Conservation (phyloP, 148 eudicot genomes). For the Gaultheria prostrata region DNA sequence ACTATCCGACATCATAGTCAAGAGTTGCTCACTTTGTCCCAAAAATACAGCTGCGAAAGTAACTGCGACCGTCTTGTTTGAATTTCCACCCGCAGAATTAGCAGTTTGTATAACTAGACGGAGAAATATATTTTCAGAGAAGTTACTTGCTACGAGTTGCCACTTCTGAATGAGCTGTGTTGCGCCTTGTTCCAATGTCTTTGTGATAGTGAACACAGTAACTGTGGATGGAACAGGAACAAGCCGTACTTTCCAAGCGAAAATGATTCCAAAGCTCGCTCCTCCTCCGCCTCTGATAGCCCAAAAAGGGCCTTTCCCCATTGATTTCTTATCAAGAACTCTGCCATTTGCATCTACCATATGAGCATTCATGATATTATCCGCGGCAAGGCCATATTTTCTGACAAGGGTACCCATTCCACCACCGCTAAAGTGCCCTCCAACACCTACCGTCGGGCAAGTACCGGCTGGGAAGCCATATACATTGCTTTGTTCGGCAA, state of each 20-base stretch:
- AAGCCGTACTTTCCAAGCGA: constrained; percentile 28
- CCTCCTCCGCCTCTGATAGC: constrained; percentile 28
- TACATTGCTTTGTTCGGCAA: constrained; percentile 29
- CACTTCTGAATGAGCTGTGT: neutral
- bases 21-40: constrained; percentile 23
- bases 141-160: constrained; percentile 8
- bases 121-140: neutral
- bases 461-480: constrained; percentile 42
- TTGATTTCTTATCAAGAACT: constrained; percentile 22
- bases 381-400: constrained; percentile 28
- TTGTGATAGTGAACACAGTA: neutral
- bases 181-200: constrained; percentile 7
- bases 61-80: constrained; percentile 19
- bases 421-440: constrained; percentile 43
- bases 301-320: too few relatives aligned
- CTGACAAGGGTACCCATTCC: constrained; percentile 43
- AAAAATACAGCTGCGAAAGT: constrained; percentile 28
- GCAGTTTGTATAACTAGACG: neutral
- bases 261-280: constrained; percentile 37
- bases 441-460: constrained; percentile 39
- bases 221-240: constrained; percentile 5
- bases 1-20: constrained; percentile 23
- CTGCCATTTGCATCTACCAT: constrained; percentile 31
- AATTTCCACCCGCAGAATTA: neutral
- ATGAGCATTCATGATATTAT: constrained; percentile 28